These are phyloP conservation scores for Fagus crenata DNA, from an alignment of 306 rosid genomes.

Conservation along the genomic window DNA sequence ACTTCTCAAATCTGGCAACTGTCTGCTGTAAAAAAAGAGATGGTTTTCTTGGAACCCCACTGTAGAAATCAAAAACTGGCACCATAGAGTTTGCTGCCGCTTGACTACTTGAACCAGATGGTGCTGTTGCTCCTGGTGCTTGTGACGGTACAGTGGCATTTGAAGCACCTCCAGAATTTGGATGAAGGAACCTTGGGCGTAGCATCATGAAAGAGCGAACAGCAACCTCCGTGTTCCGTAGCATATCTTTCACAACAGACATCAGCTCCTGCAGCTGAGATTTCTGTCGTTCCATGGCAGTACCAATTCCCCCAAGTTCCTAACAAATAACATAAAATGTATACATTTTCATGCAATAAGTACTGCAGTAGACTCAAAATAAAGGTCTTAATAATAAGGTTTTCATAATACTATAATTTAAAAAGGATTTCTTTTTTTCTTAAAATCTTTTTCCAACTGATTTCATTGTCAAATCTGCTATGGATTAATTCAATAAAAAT, in stretches of 20 bases:
- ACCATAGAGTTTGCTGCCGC: constrained; percentile 55
- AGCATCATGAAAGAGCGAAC: constrained; percentile 93
- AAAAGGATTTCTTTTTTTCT: neutral
- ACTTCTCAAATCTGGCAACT: constrained; percentile 83
- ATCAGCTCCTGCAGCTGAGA: constrained; percentile 67
- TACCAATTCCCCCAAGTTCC: constrained; percentile 96
- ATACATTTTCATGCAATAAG: constrained; percentile 12
- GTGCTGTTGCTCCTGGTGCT: constrained; percentile 49
- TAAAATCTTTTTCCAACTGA: neutral
- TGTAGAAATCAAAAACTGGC: constrained; percentile 91
- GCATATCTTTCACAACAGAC: constrained; percentile 73
- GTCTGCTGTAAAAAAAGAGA: constrained; percentile 89
- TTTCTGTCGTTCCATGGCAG: constrained; percentile 86
- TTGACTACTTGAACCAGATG: constrained; percentile 59
- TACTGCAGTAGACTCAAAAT: neutral
- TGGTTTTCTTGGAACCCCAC: constrained; percentile 91
- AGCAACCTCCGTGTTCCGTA: constrained; percentile 87
- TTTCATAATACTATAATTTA: neutral
- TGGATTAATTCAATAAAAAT: neutral
- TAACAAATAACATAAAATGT: constrained; percentile 34
- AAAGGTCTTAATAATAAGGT: neutral
- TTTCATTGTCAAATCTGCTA: neutral
- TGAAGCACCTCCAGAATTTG: constrained; percentile 61
- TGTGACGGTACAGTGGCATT: constrained; percentile 72
- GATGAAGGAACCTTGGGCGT: constrained; percentile 82